Percentiles rank a stretch among this genome's conserved stretches.
Conservation (phyloP, 2,329 filamentous ascomycete species). For the Fusarium drepaniforme region DNA sequence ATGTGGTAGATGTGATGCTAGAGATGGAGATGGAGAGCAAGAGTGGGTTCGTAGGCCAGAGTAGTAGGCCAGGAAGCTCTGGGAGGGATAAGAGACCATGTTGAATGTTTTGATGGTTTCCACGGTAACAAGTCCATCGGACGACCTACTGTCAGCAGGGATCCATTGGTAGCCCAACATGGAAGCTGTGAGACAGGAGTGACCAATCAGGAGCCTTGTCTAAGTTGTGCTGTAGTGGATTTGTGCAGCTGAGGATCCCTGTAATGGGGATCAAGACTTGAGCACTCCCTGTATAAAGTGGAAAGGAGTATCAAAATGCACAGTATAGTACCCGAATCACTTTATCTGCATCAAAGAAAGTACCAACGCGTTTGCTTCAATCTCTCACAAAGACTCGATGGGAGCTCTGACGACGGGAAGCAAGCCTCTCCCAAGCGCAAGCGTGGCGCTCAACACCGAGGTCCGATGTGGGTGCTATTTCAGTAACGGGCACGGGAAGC, state of each 20-base stretch:
- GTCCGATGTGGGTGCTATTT: neutral
- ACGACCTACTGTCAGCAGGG: conserved; percentile 2
- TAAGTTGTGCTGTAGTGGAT: neutral
- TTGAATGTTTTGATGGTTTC: conserved; percentile 50
- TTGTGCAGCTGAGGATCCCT: neutral
- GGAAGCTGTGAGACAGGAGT: conserved; percentile 1
- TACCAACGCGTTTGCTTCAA: neutral
- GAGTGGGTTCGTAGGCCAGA: conserved; percentile 37
- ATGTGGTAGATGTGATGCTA: conserved; percentile 35
- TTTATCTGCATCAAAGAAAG: neutral
- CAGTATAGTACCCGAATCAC: neutral
- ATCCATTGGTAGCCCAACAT: conserved; percentile 2
- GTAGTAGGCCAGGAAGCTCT: conserved; percentile 29
- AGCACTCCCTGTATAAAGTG: neutral
- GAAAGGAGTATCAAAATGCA: neutral
- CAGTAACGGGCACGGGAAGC: neutral
- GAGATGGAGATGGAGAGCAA: conserved; percentile 38
- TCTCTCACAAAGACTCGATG: neutral
- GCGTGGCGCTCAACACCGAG: neutral
- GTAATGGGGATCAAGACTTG: neutral
- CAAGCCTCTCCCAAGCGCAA: neutral
- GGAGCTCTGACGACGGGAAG: neutral
- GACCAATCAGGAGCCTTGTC: neutral
- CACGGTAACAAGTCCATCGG: conserved; percentile 22
- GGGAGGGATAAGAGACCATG: conserved; percentile 18